Evolutionary conservation across 75 land plant genomes (phyloP).

Genomic region (Chamaecyparis obtusa): DNA sequence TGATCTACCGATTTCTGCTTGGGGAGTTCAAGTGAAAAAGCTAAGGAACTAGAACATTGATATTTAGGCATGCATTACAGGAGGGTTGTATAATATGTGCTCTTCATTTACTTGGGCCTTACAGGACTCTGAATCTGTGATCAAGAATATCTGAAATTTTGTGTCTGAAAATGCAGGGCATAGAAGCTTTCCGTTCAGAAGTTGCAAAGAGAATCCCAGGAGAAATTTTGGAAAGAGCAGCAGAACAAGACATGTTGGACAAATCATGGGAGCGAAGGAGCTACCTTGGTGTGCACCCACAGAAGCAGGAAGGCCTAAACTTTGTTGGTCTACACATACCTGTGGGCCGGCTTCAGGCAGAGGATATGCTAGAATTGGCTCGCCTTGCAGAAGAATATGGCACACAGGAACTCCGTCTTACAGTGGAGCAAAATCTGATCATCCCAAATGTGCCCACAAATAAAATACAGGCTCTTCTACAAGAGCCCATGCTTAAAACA

Average conservation of each 20-base stretch:
- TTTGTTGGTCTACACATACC: constrained; percentile 90
- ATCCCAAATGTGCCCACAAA: constrained; percentile 76
- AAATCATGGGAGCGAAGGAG: constrained; percentile 79
- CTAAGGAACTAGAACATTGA: not conserved
- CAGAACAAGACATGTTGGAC: constrained; percentile 64
- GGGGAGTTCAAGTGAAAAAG: not conserved
- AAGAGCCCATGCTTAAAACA: constrained; percentile 53
- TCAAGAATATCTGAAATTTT: not conserved
- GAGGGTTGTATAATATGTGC: not conserved
- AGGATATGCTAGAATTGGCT: constrained; percentile 91
- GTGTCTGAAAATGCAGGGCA: constrained; percentile 57
- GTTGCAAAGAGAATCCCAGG: constrained; percentile 82
- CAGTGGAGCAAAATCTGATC: constrained; percentile 95
- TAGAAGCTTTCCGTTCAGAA: constrained; percentile 83
- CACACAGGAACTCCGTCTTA: constrained; percentile 83
- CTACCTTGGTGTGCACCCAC: constrained; percentile 88
- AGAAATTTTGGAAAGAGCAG: constrained; percentile 50
- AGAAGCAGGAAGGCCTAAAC: constrained; percentile 84
- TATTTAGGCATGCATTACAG: not conserved
- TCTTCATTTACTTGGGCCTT: not conserved
- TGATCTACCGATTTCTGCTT: not conserved
- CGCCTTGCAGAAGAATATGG: constrained; percentile 92
- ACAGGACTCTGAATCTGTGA: not conserved
- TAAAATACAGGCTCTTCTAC: constrained; percentile 50
- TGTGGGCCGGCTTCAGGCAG: constrained; percentile 90